Evolutionary conservation across 805 yeast genomes (phyloP).

Genomic region (Torulaspora maleeae): DNA sequence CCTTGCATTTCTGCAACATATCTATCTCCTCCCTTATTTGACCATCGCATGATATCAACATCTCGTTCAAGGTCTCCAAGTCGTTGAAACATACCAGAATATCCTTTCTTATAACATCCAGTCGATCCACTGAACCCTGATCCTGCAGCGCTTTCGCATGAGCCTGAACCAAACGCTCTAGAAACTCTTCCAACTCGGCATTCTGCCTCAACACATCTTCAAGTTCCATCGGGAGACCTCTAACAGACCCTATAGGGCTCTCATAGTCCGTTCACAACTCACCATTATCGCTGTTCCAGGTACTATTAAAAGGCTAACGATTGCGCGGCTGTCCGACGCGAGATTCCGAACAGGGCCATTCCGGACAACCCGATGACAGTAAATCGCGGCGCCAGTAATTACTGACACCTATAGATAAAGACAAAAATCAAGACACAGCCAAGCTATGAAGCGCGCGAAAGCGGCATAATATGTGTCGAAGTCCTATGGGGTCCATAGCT

Average conservation of each 20-base stretch:
- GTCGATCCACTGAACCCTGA: slow-evolving; percentile 13
- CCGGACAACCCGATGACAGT: slow-evolving; percentile 2
- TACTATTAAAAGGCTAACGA: too few relatives aligned
- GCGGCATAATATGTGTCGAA: too few relatives aligned
- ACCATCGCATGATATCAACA: slow-evolving; percentile 27
- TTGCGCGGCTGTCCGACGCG: too few relatives aligned
- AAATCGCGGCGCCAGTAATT: too few relatives aligned
- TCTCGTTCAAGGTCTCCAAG: slow-evolving; percentile 23
- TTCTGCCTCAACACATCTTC: slow-evolving; percentile 27
- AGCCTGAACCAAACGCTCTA: slow-evolving; percentile 17
- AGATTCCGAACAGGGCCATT: neutral
- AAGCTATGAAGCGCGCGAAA: too few relatives aligned
- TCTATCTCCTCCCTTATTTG: slow-evolving; percentile 23
- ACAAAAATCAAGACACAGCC: too few relatives aligned
- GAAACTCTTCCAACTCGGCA: slow-evolving; percentile 21
- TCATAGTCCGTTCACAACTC: neutral
- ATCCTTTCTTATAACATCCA: slow-evolving; percentile 26
- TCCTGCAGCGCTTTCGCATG: slow-evolving; percentile 24
- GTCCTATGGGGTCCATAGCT: too few relatives aligned
- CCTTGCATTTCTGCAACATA: slow-evolving; percentile 10
- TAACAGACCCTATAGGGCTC: neutral
- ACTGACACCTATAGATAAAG: too few relatives aligned
- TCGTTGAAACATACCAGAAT: slow-evolving; percentile 31
- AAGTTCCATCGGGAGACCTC: slow-evolving; percentile 7
- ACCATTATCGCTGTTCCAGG: neutral